phyloP scores from a whole-genome alignment of 768 basidiomycete species.

The Nevesoporus exiguus region DNA sequence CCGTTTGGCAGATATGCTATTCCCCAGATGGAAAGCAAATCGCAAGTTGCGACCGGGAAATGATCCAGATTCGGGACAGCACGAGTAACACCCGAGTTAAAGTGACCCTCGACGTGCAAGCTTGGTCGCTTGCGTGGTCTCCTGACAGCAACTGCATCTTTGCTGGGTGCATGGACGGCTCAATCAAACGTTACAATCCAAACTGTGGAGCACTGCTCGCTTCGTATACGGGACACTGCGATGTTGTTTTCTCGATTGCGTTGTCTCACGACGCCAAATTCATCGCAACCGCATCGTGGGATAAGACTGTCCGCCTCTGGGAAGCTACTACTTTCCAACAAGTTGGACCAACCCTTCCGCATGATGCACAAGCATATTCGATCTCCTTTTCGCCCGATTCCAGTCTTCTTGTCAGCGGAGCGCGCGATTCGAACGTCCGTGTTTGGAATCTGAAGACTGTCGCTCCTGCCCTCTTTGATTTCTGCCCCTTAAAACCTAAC shows the following conservation, averaged over 20 bases:
- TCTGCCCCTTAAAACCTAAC: conserved; percentile 10
- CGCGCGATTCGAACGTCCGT: conserved; percentile 13
- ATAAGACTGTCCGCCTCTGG: conserved; percentile 30
- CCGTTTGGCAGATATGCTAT: conserved; percentile 18
- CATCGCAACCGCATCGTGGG: conserved; percentile 28
- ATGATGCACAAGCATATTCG: conserved; percentile 5
- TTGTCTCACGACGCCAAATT: conserved; percentile 19
- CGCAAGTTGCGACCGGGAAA: conserved; percentile 20
- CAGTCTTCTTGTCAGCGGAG: conserved; percentile 14
- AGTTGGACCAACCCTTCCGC: conserved; percentile 15
- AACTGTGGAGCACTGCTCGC: not conserved
- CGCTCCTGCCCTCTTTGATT: conserved; percentile 13
- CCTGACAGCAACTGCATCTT: conserved; percentile 12
- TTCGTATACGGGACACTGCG: conserved; percentile 13
- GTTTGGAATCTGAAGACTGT: conserved; percentile 15
- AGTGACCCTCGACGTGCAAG: conserved; percentile 2
- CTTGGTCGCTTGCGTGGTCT: conserved; percentile 25
- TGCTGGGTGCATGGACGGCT: conserved; percentile 17
- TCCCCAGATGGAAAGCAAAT: conserved; percentile 19
- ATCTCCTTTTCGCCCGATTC: conserved; percentile 18
- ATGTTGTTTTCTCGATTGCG: conserved; percentile 19
- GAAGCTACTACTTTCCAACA: conserved; percentile 17
- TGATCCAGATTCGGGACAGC: conserved; percentile 17
- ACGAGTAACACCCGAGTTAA: not conserved
- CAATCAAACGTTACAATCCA: conserved; percentile 12